Evolutionary conservation across 441 rosid species (phyloP), one percentile per base, ranked within the genome.

Genomic region (Populus hybrid): DNA sequence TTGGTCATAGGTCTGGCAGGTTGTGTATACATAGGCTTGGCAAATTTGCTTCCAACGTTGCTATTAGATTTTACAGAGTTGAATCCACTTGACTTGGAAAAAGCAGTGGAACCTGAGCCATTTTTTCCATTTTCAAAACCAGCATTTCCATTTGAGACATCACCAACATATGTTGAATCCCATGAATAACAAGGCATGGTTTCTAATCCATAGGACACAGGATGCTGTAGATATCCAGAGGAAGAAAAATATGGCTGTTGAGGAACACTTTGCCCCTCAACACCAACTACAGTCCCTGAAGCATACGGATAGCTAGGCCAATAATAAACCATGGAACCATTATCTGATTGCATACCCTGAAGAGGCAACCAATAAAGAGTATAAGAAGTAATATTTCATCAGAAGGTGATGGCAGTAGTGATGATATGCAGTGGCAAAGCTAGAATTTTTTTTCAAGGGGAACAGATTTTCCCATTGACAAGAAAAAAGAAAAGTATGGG

Each of bases 231-330:
- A 82, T 85, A 89, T 72, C 92, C 92, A 26, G 88, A 68, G 53
- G 85, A 69, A 68, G 88, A 74, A 78, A 53, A 84, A 77, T 85
- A 88, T 24, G 86, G 85, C 21, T 85, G 89, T 72, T 87, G 90
- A 69, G 84, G 82, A 78, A 81, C 78, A 75, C 75, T 71, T 72
- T 84, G 91, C 34, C 82, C 87, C 74, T 84, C 87, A 35, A 67
- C 82, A 53, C 89, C 89, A 69, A 81, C 79, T n/a, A 81, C 40
- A 21, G 82, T n/a, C 53, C 89, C 91, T 42, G 82, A 65, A 35
- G 82, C 75, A 77, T 86, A 89, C 59, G 90, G 85, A 81, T 87
- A 87, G 71, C 90, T 82, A 42, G 92, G 88, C 79, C 83, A 69
- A 82, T 86, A 85, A 82, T 85, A 86, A 68, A 83, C 71, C 28